Base-by-base conservation (phyloP, 2,329 filamentous ascomycete genomes). In the Aotearoamyces nothofagi region DNA sequence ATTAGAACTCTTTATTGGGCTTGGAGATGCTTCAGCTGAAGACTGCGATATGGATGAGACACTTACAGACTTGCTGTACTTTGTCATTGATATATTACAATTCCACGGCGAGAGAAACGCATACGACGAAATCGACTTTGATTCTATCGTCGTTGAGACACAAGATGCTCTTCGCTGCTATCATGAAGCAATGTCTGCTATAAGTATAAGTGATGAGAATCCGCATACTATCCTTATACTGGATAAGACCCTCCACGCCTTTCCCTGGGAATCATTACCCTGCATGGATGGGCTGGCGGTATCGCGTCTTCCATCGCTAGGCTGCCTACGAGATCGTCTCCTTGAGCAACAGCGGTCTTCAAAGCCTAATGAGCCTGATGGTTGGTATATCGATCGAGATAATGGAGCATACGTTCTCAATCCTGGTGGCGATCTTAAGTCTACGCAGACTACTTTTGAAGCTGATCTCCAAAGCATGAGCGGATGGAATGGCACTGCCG, bases 41-140 rank as follows among this genome's bases (percentile, higher is more conserved):
- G 69, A 74, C 5, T 56, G 60, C 33, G 83, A 93, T 37, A 66
- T 92, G 13, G 87, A 96, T 38, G 87, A 96, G 44, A 72, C 78
- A 0, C 58, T 98, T n/a, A 83, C 78, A 40, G 90, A 98, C 49
- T 59, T 98, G 15, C 66, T 98, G 3, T 96, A 94, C 55, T 96
- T 96, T 48, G 80, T 96, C 1, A 77, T 98, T 5, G 90, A 98
- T 44, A 86, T 96, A 29, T 62, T 98, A 3, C 90, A 96, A 49
- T 96, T 98, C 52, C 82, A 93, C 42, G 90, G 90, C 10, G 92
- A 98, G 55, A 70, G 75, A 26, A 98, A 96, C 47, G 90, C 92
- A 0, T 94, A 94, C 53, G 90, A 98, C 43, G 90, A 98, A 55
- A 81, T 98, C 37, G 87, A 96, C 52, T 92, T 96, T 47, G 90